Evolutionary conservation across 176 grass and related monocot species (phyloP).

Genomic region (Ampelocalamus luodianensis): DNA sequence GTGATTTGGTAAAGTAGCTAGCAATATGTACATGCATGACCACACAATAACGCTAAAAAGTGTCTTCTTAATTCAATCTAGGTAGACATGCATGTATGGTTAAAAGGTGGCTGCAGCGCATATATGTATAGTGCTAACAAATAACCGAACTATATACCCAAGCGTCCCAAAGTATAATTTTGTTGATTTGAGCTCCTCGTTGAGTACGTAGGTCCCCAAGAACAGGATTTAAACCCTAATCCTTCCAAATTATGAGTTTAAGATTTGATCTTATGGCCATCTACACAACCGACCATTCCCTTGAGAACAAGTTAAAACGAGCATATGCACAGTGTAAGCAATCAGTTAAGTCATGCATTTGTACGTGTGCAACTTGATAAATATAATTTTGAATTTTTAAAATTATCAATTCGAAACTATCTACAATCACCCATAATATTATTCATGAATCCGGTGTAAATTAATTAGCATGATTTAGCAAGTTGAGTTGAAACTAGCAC

Average conservation of each 20-base stretch:
- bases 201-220: neutral
- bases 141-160: neutral
- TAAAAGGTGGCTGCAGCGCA: neutral
- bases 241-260: neutral
- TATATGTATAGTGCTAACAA: neutral
- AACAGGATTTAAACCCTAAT: neutral
- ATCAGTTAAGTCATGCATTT: neutral
- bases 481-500: neutral
- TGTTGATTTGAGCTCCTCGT: neutral
- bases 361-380: neutral
- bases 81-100: neutral
- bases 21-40: neutral
- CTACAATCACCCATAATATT: neutral
- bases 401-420: neutral
- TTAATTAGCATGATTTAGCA: neutral
- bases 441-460: neutral
- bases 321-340: neutral
- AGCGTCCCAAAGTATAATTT: neutral
- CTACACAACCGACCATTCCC: neutral
- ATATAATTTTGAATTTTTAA: neutral
- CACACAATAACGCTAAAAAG: neutral
- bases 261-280: neutral
- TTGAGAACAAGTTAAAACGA: neutral
- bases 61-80: neutral
- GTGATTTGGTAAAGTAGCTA: neutral